Evolutionary conservation across 495 filamentous ascomycete genomes (phyloP).

Genomic region (Podospora comata): DNA sequence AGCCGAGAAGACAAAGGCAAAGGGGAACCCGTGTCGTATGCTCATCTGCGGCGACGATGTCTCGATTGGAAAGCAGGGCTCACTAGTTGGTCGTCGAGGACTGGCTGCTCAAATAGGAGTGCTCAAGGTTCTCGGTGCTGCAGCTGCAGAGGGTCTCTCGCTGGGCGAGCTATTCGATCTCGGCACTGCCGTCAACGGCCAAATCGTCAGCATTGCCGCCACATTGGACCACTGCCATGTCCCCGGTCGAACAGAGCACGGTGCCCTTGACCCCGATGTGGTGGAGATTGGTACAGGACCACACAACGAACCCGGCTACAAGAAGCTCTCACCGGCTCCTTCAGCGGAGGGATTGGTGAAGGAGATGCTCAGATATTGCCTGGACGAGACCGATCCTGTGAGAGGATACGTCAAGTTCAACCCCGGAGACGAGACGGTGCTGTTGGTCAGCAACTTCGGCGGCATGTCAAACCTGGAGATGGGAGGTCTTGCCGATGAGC

Average conservation of each 20-base stretch:
- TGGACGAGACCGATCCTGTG: constrained; percentile 55
- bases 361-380: constrained; percentile 50
- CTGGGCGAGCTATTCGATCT: constrained; percentile 57
- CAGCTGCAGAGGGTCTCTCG: constrained; percentile 43
- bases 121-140: constrained; percentile 41
- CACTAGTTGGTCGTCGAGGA: constrained; percentile 56
- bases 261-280: constrained; percentile 44
- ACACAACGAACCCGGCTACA: constrained; percentile 61
- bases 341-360: constrained; percentile 52
- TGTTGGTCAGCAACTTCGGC: constrained; percentile 62
- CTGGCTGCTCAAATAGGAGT: constrained; percentile 52
- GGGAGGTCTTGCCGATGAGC: constrained; percentile 53
- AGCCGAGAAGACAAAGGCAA: constrained; percentile 57
- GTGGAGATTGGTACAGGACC: constrained; percentile 60
- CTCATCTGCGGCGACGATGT: constrained; percentile 61
- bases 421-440: constrained; percentile 51
- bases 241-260: constrained; percentile 56
- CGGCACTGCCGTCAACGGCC: constrained; percentile 50
- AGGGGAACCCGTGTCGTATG: constrained; percentile 52
- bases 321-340: constrained; percentile 54
- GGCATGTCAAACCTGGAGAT: constrained; percentile 61
- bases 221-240: constrained; percentile 64
- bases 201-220: constrained; percentile 58
- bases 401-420: constrained; percentile 58
- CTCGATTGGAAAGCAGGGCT: constrained; percentile 53